Base-by-base conservation (phyloP, 768 basidiomycete species). In the Tremella yokohamensis region DNA sequence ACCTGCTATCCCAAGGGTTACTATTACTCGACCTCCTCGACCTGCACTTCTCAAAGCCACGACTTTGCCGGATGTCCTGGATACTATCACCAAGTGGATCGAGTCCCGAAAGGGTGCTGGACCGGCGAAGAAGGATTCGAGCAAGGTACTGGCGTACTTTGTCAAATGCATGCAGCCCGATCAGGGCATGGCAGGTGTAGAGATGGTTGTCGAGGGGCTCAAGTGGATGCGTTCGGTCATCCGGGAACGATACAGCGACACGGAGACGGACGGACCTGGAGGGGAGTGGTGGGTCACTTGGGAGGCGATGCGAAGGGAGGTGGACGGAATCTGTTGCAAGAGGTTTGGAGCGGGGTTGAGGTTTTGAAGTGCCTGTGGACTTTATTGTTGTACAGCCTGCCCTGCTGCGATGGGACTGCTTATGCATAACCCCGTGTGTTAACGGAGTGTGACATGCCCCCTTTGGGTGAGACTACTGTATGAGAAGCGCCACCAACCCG, bases 201-300 rank as follows among this genome's bases (percentile, higher is more conserved):
- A 87, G 76, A 83, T 83, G 60, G 87, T 84, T 52, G 75, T 87
- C 12, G 82, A 82, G 22, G 82, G 89, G 16, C 79, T 89, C 80
- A 85, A 83, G 67, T 93, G 87, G 88, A 92, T 90, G 91, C 75
- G 84, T 62, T 80, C 86, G 29, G 70, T 92, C 24, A 73, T 90
- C 61, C 55, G 40, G 61, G 67, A 56, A 60, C 75, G 83, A 67
- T 90, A 86, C 82, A 82, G 80, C 11, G 76, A 79, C 2, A 82
- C 82, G 54, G 86, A 88, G 74, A 40, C 26, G 25, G 50, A 52
- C 40, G 16, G 12, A 39, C 22, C 61, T 3, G 89, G 85, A 1
- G 79, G 80, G 69, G 83, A 83, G 39, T 93, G 90, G 91, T 93
- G 90, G 90, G 79, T 77, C 51, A 83, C 86, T 7, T 92, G 89